Conservation (phyloP, 345 rosid species). For the Brassica nigra region DNA sequence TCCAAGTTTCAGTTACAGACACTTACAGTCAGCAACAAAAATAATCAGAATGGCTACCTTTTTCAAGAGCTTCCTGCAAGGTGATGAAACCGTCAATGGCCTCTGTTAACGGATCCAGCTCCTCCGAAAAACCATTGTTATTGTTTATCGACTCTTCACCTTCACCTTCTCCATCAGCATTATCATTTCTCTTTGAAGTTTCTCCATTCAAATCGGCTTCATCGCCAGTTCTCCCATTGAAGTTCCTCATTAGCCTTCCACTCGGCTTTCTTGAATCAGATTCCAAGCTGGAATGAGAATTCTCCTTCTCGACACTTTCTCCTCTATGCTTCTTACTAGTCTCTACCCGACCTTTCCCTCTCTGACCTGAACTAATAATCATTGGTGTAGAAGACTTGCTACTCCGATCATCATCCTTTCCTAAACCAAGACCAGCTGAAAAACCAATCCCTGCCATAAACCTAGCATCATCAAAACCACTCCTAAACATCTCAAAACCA, state of each 20-base stretch:
- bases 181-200: conserved; percentile 22
- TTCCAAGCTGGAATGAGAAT: conserved; percentile 83
- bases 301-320: conserved; percentile 75
- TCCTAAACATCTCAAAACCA: conserved; percentile 41
- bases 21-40: not conserved
- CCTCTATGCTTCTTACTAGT: conserved; percentile 86
- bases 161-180: conserved; percentile 47
- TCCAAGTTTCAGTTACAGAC: not conserved
- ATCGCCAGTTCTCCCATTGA: conserved; percentile 56
- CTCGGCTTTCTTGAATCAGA: conserved; percentile 66
- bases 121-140: conserved; percentile 41
- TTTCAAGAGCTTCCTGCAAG: conserved; percentile 70
- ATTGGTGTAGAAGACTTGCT: conserved; percentile 69
- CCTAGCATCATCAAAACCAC: conserved; percentile 34
- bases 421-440: conserved; percentile 57
- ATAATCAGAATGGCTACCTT: conserved; percentile 43
- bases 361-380: conserved; percentile 52
- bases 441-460: conserved; percentile 47
- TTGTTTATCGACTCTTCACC: conserved; percentile 49
- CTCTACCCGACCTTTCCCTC: conserved; percentile 54
- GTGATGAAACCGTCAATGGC: conserved; percentile 54
- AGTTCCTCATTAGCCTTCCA: conserved; percentile 47
- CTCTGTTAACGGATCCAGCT: conserved; percentile 58
- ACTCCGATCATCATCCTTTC: conserved; percentile 67
- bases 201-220: conserved; percentile 42